These are phyloP conservation scores for Hirsutella thompsonii DNA, from an alignment of 2,329 filamentous ascomycete genomes.

Conservation along the genomic window DNA sequence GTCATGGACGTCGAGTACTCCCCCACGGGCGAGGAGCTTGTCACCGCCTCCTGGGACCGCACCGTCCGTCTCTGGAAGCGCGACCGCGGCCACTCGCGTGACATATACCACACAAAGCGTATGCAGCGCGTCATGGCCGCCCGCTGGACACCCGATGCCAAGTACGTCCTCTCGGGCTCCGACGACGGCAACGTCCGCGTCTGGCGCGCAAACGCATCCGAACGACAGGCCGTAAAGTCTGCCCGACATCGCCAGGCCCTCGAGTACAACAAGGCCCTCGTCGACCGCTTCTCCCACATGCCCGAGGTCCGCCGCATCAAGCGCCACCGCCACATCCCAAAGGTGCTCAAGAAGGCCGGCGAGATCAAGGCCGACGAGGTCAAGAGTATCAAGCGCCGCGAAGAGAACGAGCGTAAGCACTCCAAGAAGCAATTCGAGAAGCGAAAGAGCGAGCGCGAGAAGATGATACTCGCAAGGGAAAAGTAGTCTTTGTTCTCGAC, in stretches of 20 bases:
- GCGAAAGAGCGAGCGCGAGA: slow-evolving; percentile 72
- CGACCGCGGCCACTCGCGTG: slow-evolving; percentile 69
- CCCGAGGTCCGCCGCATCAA: slow-evolving; percentile 87
- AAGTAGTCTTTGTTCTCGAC: slow-evolving; percentile 23
- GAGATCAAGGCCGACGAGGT: slow-evolving; percentile 92
- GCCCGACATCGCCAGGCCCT: slow-evolving; percentile 74
- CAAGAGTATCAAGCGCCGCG: slow-evolving; percentile 72
- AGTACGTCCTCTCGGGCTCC: slow-evolving; percentile 79
- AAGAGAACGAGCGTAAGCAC: slow-evolving; percentile 92
- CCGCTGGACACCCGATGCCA: slow-evolving; percentile 76
- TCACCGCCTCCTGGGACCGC: slow-evolving; percentile 75
- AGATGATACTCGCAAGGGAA: slow-evolving; percentile 67
- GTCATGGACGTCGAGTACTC: slow-evolving; percentile 97
- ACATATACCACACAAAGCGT: slow-evolving; percentile 94
- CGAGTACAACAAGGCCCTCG: slow-evolving; percentile 81
- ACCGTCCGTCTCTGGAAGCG: slow-evolving; percentile 79
- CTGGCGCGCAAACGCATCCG: slow-evolving; percentile 80
- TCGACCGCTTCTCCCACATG: slow-evolving; percentile 84
- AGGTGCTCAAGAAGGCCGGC: slow-evolving; percentile 86
- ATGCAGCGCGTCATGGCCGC: slow-evolving; percentile 91
- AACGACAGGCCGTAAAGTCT: slow-evolving; percentile 73
- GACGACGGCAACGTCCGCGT: slow-evolving; percentile 84
- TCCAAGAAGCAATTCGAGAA: slow-evolving; percentile 68
- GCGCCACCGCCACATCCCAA: slow-evolving; percentile 81
- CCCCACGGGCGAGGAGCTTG: slow-evolving; percentile 86